Evolutionary conservation across 768 basidiomycete genomes (phyloP), one percentile per base, ranked within the genome.

Genomic region (Erythrobasidium yunnanense): DNA sequence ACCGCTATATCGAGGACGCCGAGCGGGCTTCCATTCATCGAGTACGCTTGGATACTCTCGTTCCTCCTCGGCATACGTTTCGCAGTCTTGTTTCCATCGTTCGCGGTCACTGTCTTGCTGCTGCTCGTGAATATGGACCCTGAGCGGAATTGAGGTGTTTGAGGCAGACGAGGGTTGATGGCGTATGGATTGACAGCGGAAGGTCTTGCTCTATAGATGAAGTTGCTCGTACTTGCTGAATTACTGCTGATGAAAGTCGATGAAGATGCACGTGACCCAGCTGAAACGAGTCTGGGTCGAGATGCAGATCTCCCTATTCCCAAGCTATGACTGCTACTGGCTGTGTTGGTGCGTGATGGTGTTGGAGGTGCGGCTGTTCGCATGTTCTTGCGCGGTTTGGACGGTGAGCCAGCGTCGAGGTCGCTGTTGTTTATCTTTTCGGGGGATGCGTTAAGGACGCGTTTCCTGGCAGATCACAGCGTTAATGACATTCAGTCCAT

Each of bases 41-140:
- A 68, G 52, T 68, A 68, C 11, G 67, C 67, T 47, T 68, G 67
- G 34, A 67, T 58, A 23, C 57, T 49, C 51, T 68, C 67, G 32
- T 62, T 60, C 23, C 45, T 29, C 57, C 42, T 60, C 17, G 67
- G 67, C 51, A 27, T 15, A 4, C 57, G 22, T 17, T n/a, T 47
- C n/a, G 66, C 45, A 23, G 49, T 65, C 15, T 32, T 65, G 56
- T 35, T 65, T 4, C 56, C 54, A 6, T 45, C 27, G 23, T 35
- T 30, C 35, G 38, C 47, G n/a, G 45, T n/a, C 51, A n/a, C 57
- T 52, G 33, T 51, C 29, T 49, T 32, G 25, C 8, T 51, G 17
- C 49, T 23, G 49, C 22, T 51, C 49, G 17, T 8, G 49, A 25
- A 51, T 8, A 32, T 23, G n/a, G 60, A 18, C 5, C 29, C n/a